Evolutionary conservation across 805 yeast genomes (phyloP).

Genomic region (Candida lessepsii): DNA sequence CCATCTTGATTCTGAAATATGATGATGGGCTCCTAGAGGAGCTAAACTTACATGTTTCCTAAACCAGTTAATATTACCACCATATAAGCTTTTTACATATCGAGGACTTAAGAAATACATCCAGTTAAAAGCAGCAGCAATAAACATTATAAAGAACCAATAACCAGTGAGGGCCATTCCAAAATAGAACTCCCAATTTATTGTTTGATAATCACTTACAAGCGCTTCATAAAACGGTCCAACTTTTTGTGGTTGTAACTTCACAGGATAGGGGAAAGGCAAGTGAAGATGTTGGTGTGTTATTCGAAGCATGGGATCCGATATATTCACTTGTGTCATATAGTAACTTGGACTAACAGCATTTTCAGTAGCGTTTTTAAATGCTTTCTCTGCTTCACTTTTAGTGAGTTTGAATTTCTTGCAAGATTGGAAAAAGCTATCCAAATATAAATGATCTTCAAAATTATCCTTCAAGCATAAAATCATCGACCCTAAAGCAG

Average conservation of each 20-base stretch:
- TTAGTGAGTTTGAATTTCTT: constrained; percentile 25
- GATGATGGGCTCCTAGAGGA: constrained; percentile 21
- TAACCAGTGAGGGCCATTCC: constrained; percentile 27
- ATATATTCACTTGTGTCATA: constrained; percentile 23
- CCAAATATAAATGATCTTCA: constrained; percentile 17
- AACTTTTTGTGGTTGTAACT: constrained; percentile 25
- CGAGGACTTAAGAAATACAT: constrained; percentile 21
- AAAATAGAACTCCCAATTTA: constrained; percentile 40
- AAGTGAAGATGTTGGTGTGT: neutral
- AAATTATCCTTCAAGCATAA: constrained; percentile 22
- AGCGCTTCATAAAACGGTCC: neutral
- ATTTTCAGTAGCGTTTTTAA: constrained; percentile 40
- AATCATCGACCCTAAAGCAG: constrained; percentile 39
- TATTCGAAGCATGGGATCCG: constrained; percentile 5
- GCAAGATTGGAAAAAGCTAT: constrained; percentile 20
- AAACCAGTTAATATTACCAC: constrained; percentile 16
- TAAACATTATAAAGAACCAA: constrained; percentile 31
- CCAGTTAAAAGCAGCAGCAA: constrained; percentile 31
- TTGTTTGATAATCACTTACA: constrained; percentile 17
- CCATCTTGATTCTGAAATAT: constrained; percentile 13
- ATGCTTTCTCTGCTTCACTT: constrained; percentile 32
- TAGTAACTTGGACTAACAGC: constrained; percentile 32
- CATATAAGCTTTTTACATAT: constrained; percentile 29
- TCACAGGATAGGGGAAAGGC: constrained; percentile 27
- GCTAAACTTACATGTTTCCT: constrained; percentile 24